A percentile compares a stretch with the other conserved stretches of the same genome.
Evolutionary conservation across 2,329 filamentous ascomycete genomes (phyloP).

Genomic region (Anthostomella pinea): DNA sequence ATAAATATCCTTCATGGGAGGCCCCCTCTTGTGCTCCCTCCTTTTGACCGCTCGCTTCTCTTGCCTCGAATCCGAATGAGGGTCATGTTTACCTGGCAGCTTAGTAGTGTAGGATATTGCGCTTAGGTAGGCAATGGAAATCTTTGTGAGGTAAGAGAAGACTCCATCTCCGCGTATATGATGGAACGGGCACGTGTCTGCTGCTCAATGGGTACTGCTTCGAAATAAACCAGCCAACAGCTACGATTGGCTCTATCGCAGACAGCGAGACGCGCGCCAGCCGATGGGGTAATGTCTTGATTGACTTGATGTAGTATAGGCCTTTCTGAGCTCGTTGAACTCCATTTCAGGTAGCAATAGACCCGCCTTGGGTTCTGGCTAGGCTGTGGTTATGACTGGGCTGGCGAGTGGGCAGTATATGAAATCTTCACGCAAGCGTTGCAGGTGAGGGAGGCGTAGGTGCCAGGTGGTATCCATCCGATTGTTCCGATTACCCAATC

Average conservation of each 20-base stretch:
- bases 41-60: conserved; percentile 8
- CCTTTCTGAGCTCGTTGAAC: conserved; percentile 11
- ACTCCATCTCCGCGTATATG: conserved; percentile 14
- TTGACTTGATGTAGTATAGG: conserved; percentile 21
- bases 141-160: conserved; percentile 15
- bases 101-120: no score
- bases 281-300: conserved; percentile 5
- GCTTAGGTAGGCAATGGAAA: no score
- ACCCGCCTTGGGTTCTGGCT: conserved; percentile 2
- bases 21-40: no score
- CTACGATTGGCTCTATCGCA: conserved; percentile 19
- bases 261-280: conserved; percentile 15
- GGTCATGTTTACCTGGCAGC: no score
- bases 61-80: no score
- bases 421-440: no score
- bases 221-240: conserved; percentile 6
- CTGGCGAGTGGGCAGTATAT: no score
- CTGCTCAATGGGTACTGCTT: conserved; percentile 17
- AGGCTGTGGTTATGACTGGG: no score
- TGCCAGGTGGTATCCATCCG: neutral
- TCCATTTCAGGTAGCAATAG: neutral
- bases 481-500: conserved; percentile 8
- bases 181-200: conserved; percentile 20
- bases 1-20: conserved; percentile 14
- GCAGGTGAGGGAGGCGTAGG: no score